phyloP scores from a whole-genome alignment of 306 rosid species.

The Cucumis melo region DNA sequence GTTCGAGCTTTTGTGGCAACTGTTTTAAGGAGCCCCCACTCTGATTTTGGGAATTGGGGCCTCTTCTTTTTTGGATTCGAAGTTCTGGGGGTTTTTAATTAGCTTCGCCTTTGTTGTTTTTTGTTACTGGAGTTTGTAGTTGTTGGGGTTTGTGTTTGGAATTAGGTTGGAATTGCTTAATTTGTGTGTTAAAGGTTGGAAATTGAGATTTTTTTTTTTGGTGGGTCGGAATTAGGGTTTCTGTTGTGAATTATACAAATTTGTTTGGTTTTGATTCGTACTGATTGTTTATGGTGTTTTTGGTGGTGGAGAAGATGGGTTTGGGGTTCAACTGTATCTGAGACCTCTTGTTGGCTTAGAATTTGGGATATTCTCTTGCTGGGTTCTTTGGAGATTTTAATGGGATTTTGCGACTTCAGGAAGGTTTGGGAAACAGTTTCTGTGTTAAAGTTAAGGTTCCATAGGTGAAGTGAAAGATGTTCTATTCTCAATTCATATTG shows the following conservation, averaged over 20 bases:
- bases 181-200: background rate
- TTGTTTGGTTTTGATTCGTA: background rate
- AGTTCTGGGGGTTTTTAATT: background rate
- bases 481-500: constrained; percentile 96
- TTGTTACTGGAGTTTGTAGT: background rate
- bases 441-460: constrained; percentile 16
- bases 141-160: background rate
- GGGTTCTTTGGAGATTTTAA: constrained; percentile 3
- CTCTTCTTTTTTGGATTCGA: background rate
- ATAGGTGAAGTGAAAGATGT: constrained; percentile 38
- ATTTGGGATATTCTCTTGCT: background rate
- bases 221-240: constrained; percentile 8
- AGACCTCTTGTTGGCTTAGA: background rate
- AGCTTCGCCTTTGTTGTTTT: background rate
- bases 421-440: constrained; percentile 1
- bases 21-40: background rate
- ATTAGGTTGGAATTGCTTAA: background rate
- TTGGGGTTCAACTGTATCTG: background rate
- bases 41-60: constrained; percentile 1
- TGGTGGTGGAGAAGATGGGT: background rate
- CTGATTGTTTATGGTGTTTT: background rate
- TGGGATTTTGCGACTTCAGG: constrained; percentile 3
- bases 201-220: background rate
- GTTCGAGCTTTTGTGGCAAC: background rate
- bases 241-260: background rate